phyloP scores from a whole-genome alignment of 805 yeast species.

The Monosporozyma solicola region DNA sequence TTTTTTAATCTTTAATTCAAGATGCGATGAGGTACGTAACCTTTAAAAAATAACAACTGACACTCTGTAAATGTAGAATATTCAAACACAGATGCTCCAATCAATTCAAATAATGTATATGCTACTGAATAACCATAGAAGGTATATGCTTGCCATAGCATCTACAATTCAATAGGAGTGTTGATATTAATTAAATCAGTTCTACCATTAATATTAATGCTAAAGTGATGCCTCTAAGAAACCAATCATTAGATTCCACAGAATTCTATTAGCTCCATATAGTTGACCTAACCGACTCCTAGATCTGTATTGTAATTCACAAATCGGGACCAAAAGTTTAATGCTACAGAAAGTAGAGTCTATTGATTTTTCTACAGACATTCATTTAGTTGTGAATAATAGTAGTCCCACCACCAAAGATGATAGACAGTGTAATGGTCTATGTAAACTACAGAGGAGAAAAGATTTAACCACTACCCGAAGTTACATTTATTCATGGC shows the following conservation, averaged over 20 bases:
- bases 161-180: constrained; percentile 47
- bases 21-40: background rate
- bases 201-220: constrained; percentile 56
- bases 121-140: constrained; percentile 62
- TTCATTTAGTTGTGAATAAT: constrained; percentile 59
- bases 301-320: constrained; percentile 37
- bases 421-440: constrained; percentile 53
- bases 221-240: constrained; percentile 76
- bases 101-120: background rate
- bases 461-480: constrained; percentile 60
- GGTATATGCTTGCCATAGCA: constrained; percentile 72
- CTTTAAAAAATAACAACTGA: background rate
- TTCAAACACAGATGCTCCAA: background rate
- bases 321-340: constrained; percentile 36
- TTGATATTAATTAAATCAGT: constrained; percentile 51
- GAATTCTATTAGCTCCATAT: constrained; percentile 54
- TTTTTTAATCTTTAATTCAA: background rate
- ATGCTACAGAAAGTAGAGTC: constrained; percentile 31
- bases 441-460: constrained; percentile 61
- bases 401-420: constrained; percentile 7
- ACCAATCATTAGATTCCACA: constrained; percentile 84
- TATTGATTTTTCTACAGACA: constrained; percentile 71
- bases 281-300: constrained; percentile 44
- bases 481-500: constrained; percentile 73
- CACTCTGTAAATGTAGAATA: too few relatives aligned